A percentile compares a stretch with the other conserved stretches of the same genome.
Evolutionary conservation across 345 rosid genomes (phyloP).

Genomic region (Salix viminalis): DNA sequence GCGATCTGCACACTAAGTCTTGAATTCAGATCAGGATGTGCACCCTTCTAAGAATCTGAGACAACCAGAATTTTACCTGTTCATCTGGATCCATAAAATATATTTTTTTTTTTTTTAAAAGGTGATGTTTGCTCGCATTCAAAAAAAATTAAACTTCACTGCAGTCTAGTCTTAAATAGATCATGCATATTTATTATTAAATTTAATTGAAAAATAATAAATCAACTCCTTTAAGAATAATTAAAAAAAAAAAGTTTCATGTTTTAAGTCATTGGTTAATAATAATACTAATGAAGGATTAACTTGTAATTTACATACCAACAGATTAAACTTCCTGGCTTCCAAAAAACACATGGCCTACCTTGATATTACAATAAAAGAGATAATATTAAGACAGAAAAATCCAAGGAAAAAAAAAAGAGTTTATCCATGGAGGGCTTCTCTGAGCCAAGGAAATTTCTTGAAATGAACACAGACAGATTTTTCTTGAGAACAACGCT

Average conservation of each 20-base stretch:
- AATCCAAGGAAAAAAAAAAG: neutral
- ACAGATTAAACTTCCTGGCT: neutral
- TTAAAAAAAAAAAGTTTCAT: no score
- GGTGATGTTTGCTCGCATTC: no score
- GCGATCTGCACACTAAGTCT: no score
- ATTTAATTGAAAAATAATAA: no score
- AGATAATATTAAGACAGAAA: neutral
- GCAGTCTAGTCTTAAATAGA: no score
- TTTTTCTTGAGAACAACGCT: neutral
- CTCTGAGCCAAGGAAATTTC: neutral
- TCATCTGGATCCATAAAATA: rapidly evolving
- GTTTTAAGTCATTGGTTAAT: no score
- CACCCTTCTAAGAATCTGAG: rapidly evolving
- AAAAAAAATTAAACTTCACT: no score
- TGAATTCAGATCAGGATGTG: no score
- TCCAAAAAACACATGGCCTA: neutral
- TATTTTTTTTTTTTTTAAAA: rapidly evolving
- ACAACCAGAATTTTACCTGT: no score
- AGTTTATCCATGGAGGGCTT: neutral
- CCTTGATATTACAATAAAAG: neutral
- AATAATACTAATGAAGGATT: neutral
- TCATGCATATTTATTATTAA: no score
- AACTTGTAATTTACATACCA: neutral
- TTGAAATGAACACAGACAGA: neutral
- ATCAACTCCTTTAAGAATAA: no score